Conservation (phyloP, 176 grass and related monocot species). For the Eleusine coracana region DNA sequence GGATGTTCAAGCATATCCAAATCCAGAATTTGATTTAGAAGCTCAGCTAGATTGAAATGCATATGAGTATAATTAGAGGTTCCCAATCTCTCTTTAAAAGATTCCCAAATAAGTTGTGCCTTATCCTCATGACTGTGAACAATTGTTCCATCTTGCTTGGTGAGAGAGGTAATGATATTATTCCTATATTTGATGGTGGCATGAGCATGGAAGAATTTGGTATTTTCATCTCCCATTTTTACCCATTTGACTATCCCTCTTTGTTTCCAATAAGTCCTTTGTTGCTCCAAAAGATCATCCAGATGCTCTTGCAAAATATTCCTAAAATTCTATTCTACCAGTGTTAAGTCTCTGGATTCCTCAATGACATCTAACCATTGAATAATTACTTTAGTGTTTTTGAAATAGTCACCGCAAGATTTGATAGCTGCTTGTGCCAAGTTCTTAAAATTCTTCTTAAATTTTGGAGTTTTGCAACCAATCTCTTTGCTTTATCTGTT, state of each 20-base stretch:
- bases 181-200: not conserved
- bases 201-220: not conserved
- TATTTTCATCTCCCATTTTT: not conserved
- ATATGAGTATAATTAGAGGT: not conserved
- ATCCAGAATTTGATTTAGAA: too few relatives aligned
- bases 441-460: not conserved
- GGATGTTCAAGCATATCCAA: not conserved
- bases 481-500: not conserved
- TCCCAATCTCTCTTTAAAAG: not conserved
- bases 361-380: not conserved
- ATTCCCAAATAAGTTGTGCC: not conserved
- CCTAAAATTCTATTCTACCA: not conserved
- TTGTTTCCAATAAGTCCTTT: not conserved
- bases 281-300: accelerated
- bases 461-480: not conserved
- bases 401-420: not conserved
- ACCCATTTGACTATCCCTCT: not conserved
- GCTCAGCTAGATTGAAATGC: accelerated
- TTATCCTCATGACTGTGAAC: not conserved
- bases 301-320: not conserved
- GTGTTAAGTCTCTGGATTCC: not conserved
- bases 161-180: not conserved
- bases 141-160: accelerated
- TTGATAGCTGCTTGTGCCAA: not conserved
- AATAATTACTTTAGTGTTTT: not conserved